Base-by-base conservation (phyloP, 176 grass and related monocot species). In the Aegilops longissima region DNA sequence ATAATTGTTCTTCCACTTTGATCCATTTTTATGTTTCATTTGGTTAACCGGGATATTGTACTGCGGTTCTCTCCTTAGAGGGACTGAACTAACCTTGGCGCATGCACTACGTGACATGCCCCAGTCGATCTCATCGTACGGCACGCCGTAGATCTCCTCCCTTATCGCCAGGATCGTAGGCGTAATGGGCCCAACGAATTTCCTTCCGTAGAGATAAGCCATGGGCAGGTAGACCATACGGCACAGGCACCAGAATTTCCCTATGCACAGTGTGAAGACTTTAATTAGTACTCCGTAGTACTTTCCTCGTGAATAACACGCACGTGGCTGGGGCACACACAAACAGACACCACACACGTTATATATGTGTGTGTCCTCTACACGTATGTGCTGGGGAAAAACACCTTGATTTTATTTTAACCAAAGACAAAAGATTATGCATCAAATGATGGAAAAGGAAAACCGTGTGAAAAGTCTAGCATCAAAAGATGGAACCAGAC, bases 141-240 rank as follows among this genome's bases (percentile, higher is more conserved):
- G 0, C 34, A 13, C 4, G 29, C 12, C 2, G 27, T 84, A 92
- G 4, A 96, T 89, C 52, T 96, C 89, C 13, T 88, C 79, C 47
- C 89, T 84, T 30, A 96, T 36, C 10, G 83, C 85, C 10, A 81
- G 4, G 24, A 93, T 70, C 9, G 77, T 89, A 12, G 87, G 76
- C 0, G 92, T 93, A 63, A 88, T 85, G n/a, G 87, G 79, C 1
- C 92, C 89, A 1, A 91, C 21, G 4, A 93, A 96, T 56, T 70
- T 96, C 85, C 90, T 96, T 3, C 91, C 92, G 2, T 88, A 93
- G 24, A 96, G 90, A 65, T 90, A 93, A 40, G 94, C 92, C 87
- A 96, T 96, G 14, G 94, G 92, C 10, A 96, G 33, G 66, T 93
- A 93, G 16, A 93, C 87, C 92, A 93, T 96, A n/a, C 92, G 85